These are phyloP conservation scores for Psilocybe tampanensis DNA, from an alignment of 768 basidiomycete species.

Conservation along the genomic window DNA sequence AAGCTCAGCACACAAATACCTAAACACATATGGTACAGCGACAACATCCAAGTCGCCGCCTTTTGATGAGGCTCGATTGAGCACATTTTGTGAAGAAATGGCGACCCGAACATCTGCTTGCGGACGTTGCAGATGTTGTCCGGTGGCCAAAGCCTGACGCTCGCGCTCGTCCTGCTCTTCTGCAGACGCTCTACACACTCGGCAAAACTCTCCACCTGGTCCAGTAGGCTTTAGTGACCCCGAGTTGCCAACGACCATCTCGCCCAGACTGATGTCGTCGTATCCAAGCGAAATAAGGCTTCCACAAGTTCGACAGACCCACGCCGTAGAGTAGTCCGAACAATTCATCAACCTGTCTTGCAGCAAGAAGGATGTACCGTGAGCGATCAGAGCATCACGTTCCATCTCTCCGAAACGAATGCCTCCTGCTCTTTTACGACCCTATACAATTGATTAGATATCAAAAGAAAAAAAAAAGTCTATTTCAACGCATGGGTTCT, in stretches of 20 bases:
- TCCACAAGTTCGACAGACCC: slow-evolving; percentile 97
- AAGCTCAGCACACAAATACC: slow-evolving; percentile 92
- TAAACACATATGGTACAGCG: slow-evolving; percentile 93
- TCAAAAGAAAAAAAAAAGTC: background rate
- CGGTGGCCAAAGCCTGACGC: slow-evolving; percentile 60
- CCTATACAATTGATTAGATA: slow-evolving; percentile 45
- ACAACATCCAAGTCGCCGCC: slow-evolving; percentile 92
- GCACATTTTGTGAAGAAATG: slow-evolving; percentile 68
- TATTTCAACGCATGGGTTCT: background rate
- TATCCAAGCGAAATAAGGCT: slow-evolving; percentile 96
- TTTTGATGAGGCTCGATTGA: slow-evolving; percentile 57
- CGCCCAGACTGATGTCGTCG: slow-evolving; percentile 81
- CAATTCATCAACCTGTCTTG: slow-evolving; percentile 99
- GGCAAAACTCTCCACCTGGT: slow-evolving; percentile 91
- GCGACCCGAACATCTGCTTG: slow-evolving; percentile 62
- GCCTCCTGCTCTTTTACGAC: slow-evolving; percentile 96
- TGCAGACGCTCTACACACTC: slow-evolving; percentile 81
- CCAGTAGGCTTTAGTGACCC: slow-evolving; percentile 60
- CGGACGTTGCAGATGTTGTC: slow-evolving; percentile 45
- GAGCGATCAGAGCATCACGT: slow-evolving; percentile 96
- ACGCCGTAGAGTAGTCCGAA: slow-evolving; percentile 98
- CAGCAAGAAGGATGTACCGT: slow-evolving; percentile 96
- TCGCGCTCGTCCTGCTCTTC: slow-evolving; percentile 65
- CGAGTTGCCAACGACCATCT: slow-evolving; percentile 52
- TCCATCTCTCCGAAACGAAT: slow-evolving; percentile 99